These are phyloP conservation scores for Aspergillus aculeatus DNA, from an alignment of 2,329 filamentous ascomycete genomes.

Conservation along the genomic window DNA sequence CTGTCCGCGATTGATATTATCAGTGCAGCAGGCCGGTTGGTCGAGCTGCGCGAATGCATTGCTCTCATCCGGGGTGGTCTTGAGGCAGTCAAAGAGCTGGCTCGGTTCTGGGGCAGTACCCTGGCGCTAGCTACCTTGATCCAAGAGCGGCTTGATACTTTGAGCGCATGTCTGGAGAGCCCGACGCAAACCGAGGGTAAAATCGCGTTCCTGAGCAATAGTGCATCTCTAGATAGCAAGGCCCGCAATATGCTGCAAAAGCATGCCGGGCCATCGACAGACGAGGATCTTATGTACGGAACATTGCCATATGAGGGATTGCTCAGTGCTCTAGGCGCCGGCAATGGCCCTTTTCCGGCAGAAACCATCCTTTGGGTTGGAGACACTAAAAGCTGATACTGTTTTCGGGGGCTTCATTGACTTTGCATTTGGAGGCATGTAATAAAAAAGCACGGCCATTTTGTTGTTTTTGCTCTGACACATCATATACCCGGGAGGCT, in stretches of 20 bases:
- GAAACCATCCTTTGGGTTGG: conserved; percentile 30
- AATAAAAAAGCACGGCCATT: background rate
- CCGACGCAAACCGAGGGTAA: conserved; percentile 35
- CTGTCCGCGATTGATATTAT: conserved; percentile 66
- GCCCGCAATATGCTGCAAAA: conserved; percentile 29
- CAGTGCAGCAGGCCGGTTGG: conserved; percentile 57
- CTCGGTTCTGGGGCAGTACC: conserved; percentile 60
- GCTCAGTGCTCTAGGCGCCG: conserved; percentile 33
- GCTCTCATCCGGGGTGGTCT: conserved; percentile 55
- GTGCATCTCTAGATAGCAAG: conserved; percentile 40
- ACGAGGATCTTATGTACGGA: conserved; percentile 47
- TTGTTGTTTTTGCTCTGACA: conserved; percentile 1
- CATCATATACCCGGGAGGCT: conserved; percentile 6
- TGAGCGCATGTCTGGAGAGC: conserved; percentile 40
- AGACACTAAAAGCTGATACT: conserved; percentile 12
- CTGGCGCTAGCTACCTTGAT: conserved; percentile 53
- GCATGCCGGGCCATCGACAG: conserved; percentile 19
- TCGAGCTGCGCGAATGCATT: conserved; percentile 53
- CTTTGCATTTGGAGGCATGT: background rate
- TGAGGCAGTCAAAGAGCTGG: conserved; percentile 56
- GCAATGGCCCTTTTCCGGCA: conserved; percentile 25
- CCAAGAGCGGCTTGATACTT: conserved; percentile 45
- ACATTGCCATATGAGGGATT: conserved; percentile 29
- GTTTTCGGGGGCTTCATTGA: background rate
- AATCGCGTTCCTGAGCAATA: conserved; percentile 38